Evolutionary conservation across 176 grass and related monocot species (phyloP), one percentile per base, ranked within the genome.

Genomic region (Carex cristatella): DNA sequence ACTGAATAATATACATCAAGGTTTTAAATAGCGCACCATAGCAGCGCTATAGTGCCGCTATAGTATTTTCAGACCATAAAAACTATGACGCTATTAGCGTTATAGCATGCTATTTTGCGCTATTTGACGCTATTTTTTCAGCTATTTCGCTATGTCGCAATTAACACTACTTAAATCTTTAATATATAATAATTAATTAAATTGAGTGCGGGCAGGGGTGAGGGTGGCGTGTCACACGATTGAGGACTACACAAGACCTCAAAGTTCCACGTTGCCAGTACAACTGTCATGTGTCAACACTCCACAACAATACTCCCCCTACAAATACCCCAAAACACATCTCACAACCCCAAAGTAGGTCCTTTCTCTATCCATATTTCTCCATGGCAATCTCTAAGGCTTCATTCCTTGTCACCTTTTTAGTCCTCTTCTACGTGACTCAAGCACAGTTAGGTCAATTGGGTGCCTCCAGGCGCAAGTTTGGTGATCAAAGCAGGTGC

Each of bases 261-360:
- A 66, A 35, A n/a, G 27, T 5, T 30, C 63, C 62, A 83, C 81
- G 16, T 69, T 7, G 81, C 63, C 62, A 83, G 16, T 83, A 63
- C 66, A 61, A 48, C 40, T 31, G 10, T 51, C 7, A 83, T 67
- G 80, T 83, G 81, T 83, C 81, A 69, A 83, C 81, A 83, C 63
- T 66, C 28, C 44, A 83, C 62, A 32, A 68, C 63, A 53, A 62
- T 28, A 23, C 10, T 83, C 16, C 1, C 18, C 38, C 61, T 69
- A 83, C 48, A 83, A 83, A 28, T 57, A 78, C 74, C 51, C 74
- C 48, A 15, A 28, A 35, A 78, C 27, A 16, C 51, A 78, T 32
- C 74, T 57, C 27, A 56, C 5, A 32, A 30, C 13, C 23, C 28
- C 74, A 57, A 57, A 13, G 9, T 33, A 64, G 57, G 1, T 58